Evolutionary conservation across 805 yeast species (phyloP), one percentile per base, ranked within the genome.

Genomic region (Saturnispora dispora): DNA sequence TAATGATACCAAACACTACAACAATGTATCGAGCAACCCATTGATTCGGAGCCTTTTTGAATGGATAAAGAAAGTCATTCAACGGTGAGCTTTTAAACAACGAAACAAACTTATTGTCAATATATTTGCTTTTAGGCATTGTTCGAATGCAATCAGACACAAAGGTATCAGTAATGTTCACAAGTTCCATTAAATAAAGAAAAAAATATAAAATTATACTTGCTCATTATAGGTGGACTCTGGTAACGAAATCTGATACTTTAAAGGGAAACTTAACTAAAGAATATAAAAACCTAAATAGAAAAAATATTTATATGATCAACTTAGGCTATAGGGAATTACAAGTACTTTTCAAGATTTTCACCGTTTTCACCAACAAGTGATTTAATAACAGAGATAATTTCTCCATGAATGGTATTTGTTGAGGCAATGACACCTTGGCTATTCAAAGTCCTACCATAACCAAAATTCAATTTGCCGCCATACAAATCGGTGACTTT

Each of bases 391-490:
- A 81, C 76, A 11, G 62, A 63, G 39, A 83, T 74, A 3, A 83
- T 83, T 18, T 64, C 58, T 6, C 66, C 59, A 58, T 79, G 82
- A 13, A 82, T 64, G 10, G 66, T 68, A 37, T 65, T 66, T 48
- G 76, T 70, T 7, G 93, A 83, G 8, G 98, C 99, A 63, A 93
- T 82, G n/a, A 93, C 90, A 45, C 99, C 99, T 68, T 88, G 84
- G 53, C 95, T 86, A 50, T 75, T 63, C 56, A 93, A 76, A 36
- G 81, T 79, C 63, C 97, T 80, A 6, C 99, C 99, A 41, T 74
- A 71, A 7, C 96, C 89, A 60, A 93, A 93, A 62, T 91, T 82
- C 52, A 93, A 75, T 23, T 75, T 73, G 11, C 72, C 72, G 18
- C 96, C 96, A 51, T 77, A 67, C 67, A 91, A 79, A 63, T 93